Base-by-base conservation (phyloP, 2,329 filamentous ascomycete genomes). In the Alternaria sp. region DNA sequence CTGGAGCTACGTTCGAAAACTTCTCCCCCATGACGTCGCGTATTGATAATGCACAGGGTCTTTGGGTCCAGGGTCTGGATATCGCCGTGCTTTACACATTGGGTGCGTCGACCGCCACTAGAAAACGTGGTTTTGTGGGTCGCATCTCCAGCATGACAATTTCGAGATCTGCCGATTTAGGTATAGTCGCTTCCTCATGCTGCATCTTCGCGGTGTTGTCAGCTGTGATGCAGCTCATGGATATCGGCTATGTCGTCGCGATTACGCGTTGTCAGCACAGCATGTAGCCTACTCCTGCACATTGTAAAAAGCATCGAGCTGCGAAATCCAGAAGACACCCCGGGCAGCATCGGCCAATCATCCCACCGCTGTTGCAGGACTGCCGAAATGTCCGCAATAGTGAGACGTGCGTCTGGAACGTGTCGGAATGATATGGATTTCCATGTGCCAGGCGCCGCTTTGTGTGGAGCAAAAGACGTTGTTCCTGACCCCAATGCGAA, bases 21-120 rank as follows among this genome's bases (percentile, higher is more conserved):
- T 69, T 63, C 54, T 56, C 40, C n/a, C 40, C 51, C 51, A 70
- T 71, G 70, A 71, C 69, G 70, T 72, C 64, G 67, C 59, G n/a
- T 13, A 54, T 67, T 62, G 62, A 54, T 64, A 65, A 62, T 64
- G 19, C 50, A 60, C 51, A 63, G 56, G 59, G 58, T 66, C 49
- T 36, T 43, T 57, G 62, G 60, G 54, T 61, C 57, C 64, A 66
- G 59, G 55, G 60, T 62, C 30, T 51, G 50, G 50, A 54, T 59
- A 50, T 65, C 62, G 57, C 58, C 62, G 58, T 60, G 15, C 50
- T 28, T 52, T 61, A 62, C 62, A 62, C 57, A 60, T 60, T 55
- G 45, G 61, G 61, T 19, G 49, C 51, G 54, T 63, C 25, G 54
- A 25, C 66, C 68, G 64, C 61, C 67, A 54, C 66, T 71, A 67